Conservation (phyloP, 2,329 filamentous ascomycete genomes). For the Ceratocystis destructans region DNA sequence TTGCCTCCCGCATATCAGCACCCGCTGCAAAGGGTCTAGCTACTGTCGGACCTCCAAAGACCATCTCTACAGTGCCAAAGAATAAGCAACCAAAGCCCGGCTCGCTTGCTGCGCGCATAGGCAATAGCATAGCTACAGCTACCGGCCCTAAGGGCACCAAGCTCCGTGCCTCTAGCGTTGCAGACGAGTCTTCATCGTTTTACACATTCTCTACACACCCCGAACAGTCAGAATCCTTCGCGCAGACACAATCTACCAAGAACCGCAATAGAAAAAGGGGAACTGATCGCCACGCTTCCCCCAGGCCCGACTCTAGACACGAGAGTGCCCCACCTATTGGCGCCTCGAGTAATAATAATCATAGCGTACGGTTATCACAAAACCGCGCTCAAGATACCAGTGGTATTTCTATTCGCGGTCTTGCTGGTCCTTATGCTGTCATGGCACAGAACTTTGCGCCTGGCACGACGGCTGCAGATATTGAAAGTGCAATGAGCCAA, state of each 20-base stretch:
- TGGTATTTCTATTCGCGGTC: constrained; percentile 58
- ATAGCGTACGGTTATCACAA: neutral
- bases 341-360: constrained; percentile 21
- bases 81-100: constrained; percentile 9
- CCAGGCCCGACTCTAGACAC: neutral
- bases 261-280: neutral
- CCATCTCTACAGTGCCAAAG: neutral
- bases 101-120: constrained; percentile 13
- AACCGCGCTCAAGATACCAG: constrained; percentile 27
- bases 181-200: neutral
- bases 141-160: constrained; percentile 15
- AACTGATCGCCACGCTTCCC: neutral
- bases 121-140: constrained; percentile 10
- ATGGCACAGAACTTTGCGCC: constrained; percentile 71
- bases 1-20: constrained; percentile 17
- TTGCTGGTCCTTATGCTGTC: constrained; percentile 57
- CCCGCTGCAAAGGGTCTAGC: constrained; percentile 16
- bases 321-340: neutral
- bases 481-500: constrained; percentile 67
- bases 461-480: constrained; percentile 68
- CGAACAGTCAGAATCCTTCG: neutral
- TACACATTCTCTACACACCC: constrained; percentile 8
- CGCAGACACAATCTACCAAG: neutral
- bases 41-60: constrained; percentile 15
- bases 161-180: neutral